Evolutionary conservation across 805 yeast genomes (phyloP), one percentile per base, ranked within the genome.

Genomic region (Kazachstania taianensis): DNA sequence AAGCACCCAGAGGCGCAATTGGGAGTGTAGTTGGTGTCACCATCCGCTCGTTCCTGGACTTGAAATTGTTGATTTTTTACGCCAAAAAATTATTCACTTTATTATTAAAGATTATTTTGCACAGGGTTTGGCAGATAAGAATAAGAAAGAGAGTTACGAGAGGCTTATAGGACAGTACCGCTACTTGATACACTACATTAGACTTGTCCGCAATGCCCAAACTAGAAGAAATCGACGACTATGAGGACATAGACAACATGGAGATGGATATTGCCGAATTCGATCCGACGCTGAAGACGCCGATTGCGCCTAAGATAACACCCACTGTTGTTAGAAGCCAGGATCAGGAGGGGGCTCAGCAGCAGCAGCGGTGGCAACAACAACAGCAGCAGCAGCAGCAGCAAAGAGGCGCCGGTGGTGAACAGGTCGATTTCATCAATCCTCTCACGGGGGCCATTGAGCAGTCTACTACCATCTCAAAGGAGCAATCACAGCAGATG

Each of bases 201-300:
- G n/a, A n/a, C n/a, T n/a, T n/a, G n/a, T n/a, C n/a, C n/a, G n/a
- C 53, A 30, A 77, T 75, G 78, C 92, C 94, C 9, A 66, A 63
- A 23, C 56, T 81, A 38, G 94, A 81, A 55, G 87, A 81, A 48
- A 75, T 81, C 39, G 67, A 65, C 38, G 86, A 80, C 55, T 81
- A 75, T 51, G 94, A 83, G 44, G 87, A 80, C 49, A 76, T 89
- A 61, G 96, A 87, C 53, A 78, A 86, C 63, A 67, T 85, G 76
- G 96, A 89, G 50, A 80, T 84, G 82, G 96, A 87, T 60, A 66
- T 87, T 19, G 94, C 94, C 3, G 94, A 89, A 63, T 81, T 85
- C 44, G 96, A 86, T 59, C 86, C 79, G 17, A 57, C 61, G 27
- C 61, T 81, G 43, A 68, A 58, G 28, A 78, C 89, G 0, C 82